Percentiles rank a stretch among this genome's conserved stretches.
These are phyloP conservation scores for Penicillium sp. DNA, from an alignment of 2,329 filamentous ascomycete genomes.

Conservation along the genomic window DNA sequence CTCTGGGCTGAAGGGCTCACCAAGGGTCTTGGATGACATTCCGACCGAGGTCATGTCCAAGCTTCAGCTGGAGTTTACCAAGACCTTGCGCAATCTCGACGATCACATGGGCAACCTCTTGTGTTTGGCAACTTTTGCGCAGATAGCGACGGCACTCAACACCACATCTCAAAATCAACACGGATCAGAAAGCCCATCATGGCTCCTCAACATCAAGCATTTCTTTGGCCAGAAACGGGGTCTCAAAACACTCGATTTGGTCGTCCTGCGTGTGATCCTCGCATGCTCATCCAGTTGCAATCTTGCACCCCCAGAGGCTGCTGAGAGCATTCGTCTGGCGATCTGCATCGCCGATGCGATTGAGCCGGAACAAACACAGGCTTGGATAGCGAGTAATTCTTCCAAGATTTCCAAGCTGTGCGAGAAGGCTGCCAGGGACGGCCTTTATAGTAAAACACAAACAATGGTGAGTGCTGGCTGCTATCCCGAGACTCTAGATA, in stretches of 20 bases:
- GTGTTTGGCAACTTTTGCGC: slow-evolving; percentile 44
- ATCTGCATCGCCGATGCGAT: slow-evolving; percentile 38
- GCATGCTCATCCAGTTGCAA: slow-evolving; percentile 40
- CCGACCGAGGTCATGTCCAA: slow-evolving; percentile 35
- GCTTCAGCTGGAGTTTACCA: slow-evolving; percentile 40
- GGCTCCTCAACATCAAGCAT: slow-evolving; percentile 38
- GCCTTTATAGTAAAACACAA: slow-evolving; percentile 31
- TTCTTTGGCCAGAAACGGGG: slow-evolving; percentile 43
- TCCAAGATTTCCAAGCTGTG: slow-evolving; percentile 40
- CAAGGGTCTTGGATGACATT: slow-evolving; percentile 30
- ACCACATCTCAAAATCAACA: slow-evolving; percentile 10
- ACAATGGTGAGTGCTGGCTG: slow-evolving; percentile 32
- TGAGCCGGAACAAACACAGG: slow-evolving; percentile 31
- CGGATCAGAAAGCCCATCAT: slow-evolving; percentile 23
- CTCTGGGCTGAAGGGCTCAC: slow-evolving; percentile 29
- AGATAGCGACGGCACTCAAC: slow-evolving; percentile 27
- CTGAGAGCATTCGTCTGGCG: slow-evolving; percentile 39
- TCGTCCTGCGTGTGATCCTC: slow-evolving; percentile 42
- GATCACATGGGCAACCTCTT: slow-evolving; percentile 43
- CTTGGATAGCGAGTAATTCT: slow-evolving; percentile 36
- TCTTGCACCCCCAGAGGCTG: slow-evolving; percentile 27
- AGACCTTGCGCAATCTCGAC: slow-evolving; percentile 39
- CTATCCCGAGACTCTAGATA: background rate
- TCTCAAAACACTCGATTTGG: slow-evolving; percentile 43
- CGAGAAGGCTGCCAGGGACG: slow-evolving; percentile 37